Conservation (phyloP, 805 yeast species). For the Wickerhamomyces mucosus region DNA sequence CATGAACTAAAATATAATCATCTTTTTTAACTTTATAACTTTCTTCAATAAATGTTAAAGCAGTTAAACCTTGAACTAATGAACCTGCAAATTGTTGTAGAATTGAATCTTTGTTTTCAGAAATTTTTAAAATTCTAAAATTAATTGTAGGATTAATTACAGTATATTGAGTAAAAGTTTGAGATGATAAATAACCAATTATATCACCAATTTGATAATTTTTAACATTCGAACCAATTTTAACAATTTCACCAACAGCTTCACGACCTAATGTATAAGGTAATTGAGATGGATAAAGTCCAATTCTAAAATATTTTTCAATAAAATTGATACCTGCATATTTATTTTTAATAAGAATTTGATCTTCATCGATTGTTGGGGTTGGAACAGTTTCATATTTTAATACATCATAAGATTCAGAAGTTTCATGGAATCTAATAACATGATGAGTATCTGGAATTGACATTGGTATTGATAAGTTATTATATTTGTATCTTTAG, state of each 20-base stretch:
- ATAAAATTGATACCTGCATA: constrained; percentile 79
- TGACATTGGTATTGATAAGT: no score
- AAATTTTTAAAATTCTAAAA: constrained; percentile 36
- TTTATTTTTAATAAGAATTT: constrained; percentile 61
- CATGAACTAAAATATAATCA: constrained; percentile 71
- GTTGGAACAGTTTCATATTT: constrained; percentile 46
- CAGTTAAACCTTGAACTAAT: constrained; percentile 70
- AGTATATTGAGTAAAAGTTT: constrained; percentile 69
- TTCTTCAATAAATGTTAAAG: constrained; percentile 58
- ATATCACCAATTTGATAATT: constrained; percentile 58
- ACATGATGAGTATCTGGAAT: constrained; percentile 52
- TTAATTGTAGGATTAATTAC: constrained; percentile 27
- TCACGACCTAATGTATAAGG: constrained; percentile 71
- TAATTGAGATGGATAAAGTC: constrained; percentile 50
- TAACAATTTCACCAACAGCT: constrained; percentile 61
- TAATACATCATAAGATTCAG: constrained; percentile 32
- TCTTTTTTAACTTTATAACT: constrained; percentile 59
- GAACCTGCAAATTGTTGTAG: constrained; percentile 51
- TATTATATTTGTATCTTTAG: no score
- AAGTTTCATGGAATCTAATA: constrained; percentile 40
- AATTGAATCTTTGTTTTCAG: constrained; percentile 37
- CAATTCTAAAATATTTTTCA: constrained; percentile 75
- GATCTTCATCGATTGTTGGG: constrained; percentile 45
- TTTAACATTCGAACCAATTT: constrained; percentile 49
- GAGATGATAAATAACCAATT: constrained; percentile 44